Conservation (phyloP, 163 green algal species). For the Prototheca wickerhamii region DNA sequence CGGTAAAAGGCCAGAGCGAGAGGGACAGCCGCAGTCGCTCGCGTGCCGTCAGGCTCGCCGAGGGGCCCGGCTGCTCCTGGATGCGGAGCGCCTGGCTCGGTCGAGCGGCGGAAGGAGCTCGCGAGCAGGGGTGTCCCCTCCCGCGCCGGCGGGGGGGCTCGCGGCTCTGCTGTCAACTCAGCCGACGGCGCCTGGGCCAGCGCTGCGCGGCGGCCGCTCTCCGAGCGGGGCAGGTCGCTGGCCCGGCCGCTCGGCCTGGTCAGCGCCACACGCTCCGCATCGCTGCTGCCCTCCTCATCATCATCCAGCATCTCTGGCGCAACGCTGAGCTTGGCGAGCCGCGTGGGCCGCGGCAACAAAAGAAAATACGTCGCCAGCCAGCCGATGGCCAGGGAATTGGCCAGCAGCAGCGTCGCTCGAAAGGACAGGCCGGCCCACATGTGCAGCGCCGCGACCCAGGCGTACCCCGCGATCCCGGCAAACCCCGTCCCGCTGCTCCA, state of each 20-base stretch:
- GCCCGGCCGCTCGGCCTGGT: no score
- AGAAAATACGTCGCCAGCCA: slow-evolving; percentile 35
- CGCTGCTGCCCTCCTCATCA: neutral
- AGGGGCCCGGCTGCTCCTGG: neutral
- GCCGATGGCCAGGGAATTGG: slow-evolving; percentile 25
- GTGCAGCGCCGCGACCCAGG: slow-evolving; percentile 54
- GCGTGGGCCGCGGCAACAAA: slow-evolving; percentile 11
- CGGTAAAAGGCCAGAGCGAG: slow-evolving; percentile 45
- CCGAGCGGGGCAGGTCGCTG: no score
- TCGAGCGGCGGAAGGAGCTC: neutral
- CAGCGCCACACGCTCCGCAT: neutral
- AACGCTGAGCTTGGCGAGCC: neutral
- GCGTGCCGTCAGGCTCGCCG: slow-evolving; percentile 4
- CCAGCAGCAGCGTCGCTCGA: slow-evolving; percentile 32
- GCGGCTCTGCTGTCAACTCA: neutral
- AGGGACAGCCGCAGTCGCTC: slow-evolving; percentile 29
- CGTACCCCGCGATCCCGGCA: slow-evolving; percentile 54
- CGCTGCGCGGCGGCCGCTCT: no score
- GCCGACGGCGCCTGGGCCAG: neutral
- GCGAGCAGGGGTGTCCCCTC: neutral
- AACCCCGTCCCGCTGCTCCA: slow-evolving; percentile 59
- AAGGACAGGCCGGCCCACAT: slow-evolving; percentile 39
- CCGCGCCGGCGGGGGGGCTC: neutral
- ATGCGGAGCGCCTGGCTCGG: neutral
- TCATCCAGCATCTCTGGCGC: no score